Evolutionary conservation across 1,284 basidiomycete genomes (phyloP), one percentile per base, ranked within the genome.

Genomic region (Caloboletus firmus): DNA sequence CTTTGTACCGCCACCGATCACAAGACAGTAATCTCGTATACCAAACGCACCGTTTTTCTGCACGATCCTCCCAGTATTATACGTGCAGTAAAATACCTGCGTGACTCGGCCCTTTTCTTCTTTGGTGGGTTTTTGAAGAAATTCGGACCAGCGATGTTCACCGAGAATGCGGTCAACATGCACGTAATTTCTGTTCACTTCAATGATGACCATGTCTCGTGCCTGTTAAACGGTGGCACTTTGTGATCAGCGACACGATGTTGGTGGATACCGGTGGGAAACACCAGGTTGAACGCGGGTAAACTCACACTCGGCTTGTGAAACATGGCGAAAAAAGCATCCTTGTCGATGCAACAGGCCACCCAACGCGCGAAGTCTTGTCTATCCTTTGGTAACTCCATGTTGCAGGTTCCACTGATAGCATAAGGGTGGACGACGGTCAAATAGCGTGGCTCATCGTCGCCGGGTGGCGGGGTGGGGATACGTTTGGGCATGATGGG

Each of bases 401-500:
- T 79, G 58, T 86, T 80, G 20, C 75, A 74, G 22, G 76, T 66
- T 0, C 67, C 67, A 0, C 57, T 59, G 9, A 77, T 75, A 0
- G 85, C 87, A 58, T 83, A 89, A 0, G 87, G 84, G 42, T 83
- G 73, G 28, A 79, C 78, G 47, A 88, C 77, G 10, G 80, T 79
- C 54, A 84, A 77, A 66, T 82, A 86, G 37, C 75, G 76, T 1
- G 79, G 78, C 54, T 85, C 84, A 47, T 85, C 82, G 34, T 74
- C 75, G 15, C 72, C 65, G 2, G 83, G 81, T 2, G 82, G 81
- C 0, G 85, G 83, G 18, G 84, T 84, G 22, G 71, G 62, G 9
- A 69, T 61, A 34, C 83, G 79, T 68, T 84, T 84, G 26, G 80
- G 79, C 85, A 87, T 87, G 57, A 57, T 68, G 55, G 50, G 45